Evolutionary conservation across 257 asterid species (phyloP), one percentile per base, ranked within the genome.

Genomic region (Anisodus tanguticus): DNA sequence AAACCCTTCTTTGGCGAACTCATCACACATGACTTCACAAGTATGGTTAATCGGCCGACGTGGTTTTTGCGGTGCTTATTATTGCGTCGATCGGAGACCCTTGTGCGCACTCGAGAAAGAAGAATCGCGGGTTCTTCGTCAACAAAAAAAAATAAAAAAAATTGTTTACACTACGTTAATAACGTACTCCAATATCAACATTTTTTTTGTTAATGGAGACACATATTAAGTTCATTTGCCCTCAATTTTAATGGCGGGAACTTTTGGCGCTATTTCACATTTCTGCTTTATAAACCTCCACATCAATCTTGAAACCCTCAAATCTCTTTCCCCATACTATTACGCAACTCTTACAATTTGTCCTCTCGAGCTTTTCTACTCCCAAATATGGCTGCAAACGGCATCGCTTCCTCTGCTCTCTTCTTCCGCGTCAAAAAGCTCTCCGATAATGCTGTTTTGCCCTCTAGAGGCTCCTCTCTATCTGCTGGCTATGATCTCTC

Each of bases 401-500:
- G 69, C 11, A n/a, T 53, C 57, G 45, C 55, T 16, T 70, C 57
- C 39, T 62, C 74, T 45, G 80, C 84, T 8, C 80, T 88, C 4
- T 88, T 84, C 71, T 88, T 88, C 43, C 86, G 86, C 22, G 90
- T 90, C 41, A 87, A 90, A 83, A 89, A 81, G 85, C 89, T 90
- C 12, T 90, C 91, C 0, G 89, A 87, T 4, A 90, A 86, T 1
- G 90, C 92, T 13, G 54, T 83, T 67, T 81, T 89, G 85, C 92
- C 91, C 43, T 80, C 89, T 8, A 81, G 89, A 79, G 91, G 82
- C 39, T 87, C 93, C 16, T 51, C 84, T 60, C 84, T 84, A 31
- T 87, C 90, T 3, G 92, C 91, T 19, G 93, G 92, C 60, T 91
- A 79, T 41, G 91, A 89, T 89, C 91, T 91, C n/a, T 87, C 90